Percentiles rank a stretch among this genome's conserved stretches.
phyloP scores from a whole-genome alignment of 2,329 filamentous ascomycete species.

The Dothiorella sarmentorum region DNA sequence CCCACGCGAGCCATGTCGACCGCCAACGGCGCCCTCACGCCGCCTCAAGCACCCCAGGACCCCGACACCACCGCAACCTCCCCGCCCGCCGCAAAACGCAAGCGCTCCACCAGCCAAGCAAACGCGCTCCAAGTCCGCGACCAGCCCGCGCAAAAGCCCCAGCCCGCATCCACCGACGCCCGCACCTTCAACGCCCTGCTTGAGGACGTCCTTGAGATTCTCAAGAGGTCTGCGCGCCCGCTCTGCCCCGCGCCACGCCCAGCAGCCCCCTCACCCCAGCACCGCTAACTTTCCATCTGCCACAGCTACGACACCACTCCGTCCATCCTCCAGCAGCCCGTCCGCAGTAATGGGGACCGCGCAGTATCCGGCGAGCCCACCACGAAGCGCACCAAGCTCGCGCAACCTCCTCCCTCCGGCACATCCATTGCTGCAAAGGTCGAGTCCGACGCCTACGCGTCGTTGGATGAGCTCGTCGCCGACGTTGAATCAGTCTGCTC shows the following conservation, averaged over 20 bases:
- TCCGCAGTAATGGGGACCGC: constrained; percentile 30
- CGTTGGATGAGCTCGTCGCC: constrained; percentile 40
- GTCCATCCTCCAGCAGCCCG: constrained; percentile 42
- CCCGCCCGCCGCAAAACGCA: constrained; percentile 42
- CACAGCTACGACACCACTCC: constrained; percentile 43
- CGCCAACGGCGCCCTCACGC: constrained; percentile 36
- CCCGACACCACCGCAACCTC: constrained; percentile 26
- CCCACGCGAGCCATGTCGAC: constrained; percentile 27
- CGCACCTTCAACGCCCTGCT: constrained; percentile 31
- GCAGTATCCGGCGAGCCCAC: constrained; percentile 39
- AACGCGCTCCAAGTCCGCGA: constrained; percentile 29
- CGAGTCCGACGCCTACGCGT: constrained; percentile 37
- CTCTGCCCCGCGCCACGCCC: not conserved
- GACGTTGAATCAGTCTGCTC: constrained; percentile 42
- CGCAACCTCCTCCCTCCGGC: constrained; percentile 25
- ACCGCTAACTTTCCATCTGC: constrained; percentile 17
- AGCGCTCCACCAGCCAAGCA: constrained; percentile 39
- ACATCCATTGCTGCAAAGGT: constrained; percentile 40
- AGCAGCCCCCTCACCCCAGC: not conserved
- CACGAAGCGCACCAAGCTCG: constrained; percentile 45
- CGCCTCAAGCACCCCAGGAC: constrained; percentile 28
- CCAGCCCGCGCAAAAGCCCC: constrained; percentile 22
- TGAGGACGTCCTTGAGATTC: constrained; percentile 40
- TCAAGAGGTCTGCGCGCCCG: constrained; percentile 34
- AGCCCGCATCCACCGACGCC: constrained; percentile 19